phyloP scores from a whole-genome alignment of 2,329 filamentous ascomycete genomes.

The Cladosporium sp. region DNA sequence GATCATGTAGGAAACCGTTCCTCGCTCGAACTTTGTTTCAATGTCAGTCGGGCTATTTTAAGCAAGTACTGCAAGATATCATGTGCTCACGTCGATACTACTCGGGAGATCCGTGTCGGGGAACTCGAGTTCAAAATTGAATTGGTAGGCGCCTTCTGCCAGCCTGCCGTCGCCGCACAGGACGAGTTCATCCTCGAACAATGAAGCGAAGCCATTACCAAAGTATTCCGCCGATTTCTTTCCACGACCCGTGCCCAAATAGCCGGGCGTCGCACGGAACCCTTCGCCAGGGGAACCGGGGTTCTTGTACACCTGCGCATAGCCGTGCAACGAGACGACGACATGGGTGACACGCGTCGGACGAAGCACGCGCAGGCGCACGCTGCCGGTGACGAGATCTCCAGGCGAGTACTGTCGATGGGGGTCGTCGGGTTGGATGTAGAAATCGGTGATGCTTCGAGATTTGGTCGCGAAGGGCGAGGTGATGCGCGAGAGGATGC shows the following conservation, averaged over 20 bases:
- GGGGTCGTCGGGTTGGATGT: constrained; percentile 71
- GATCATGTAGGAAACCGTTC: constrained; percentile 86
- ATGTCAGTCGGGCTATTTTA: constrained; percentile 15
- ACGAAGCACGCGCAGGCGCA: constrained; percentile 69
- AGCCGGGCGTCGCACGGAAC: constrained; percentile 46
- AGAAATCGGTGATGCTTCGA: constrained; percentile 72
- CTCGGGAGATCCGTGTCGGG: constrained; percentile 70
- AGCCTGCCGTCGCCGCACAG: constrained; percentile 74
- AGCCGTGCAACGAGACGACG: constrained; percentile 72
- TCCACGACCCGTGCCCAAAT: constrained; percentile 35
- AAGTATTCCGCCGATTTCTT: constrained; percentile 55
- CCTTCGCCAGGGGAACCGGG: constrained; percentile 55
- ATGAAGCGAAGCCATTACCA: constrained; percentile 71
- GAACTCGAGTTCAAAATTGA: constrained; percentile 71
- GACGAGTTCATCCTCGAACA: constrained; percentile 79
- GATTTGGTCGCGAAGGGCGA: constrained; percentile 52
- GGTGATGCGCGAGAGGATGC: constrained; percentile 51
- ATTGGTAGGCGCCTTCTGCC: constrained; percentile 71
- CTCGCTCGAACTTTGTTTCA: constrained; percentile 80
- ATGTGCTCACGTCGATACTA: constrained; percentile 82
- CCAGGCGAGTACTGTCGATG: constrained; percentile 73
- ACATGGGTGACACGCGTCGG: constrained; percentile 75
- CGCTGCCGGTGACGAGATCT: constrained; percentile 68
- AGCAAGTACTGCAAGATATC: constrained; percentile 19
- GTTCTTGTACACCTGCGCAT: constrained; percentile 73